phyloP scores from a whole-genome alignment of 352 stramenopile genomes.

The Phytophthora pistaciae region DNA sequence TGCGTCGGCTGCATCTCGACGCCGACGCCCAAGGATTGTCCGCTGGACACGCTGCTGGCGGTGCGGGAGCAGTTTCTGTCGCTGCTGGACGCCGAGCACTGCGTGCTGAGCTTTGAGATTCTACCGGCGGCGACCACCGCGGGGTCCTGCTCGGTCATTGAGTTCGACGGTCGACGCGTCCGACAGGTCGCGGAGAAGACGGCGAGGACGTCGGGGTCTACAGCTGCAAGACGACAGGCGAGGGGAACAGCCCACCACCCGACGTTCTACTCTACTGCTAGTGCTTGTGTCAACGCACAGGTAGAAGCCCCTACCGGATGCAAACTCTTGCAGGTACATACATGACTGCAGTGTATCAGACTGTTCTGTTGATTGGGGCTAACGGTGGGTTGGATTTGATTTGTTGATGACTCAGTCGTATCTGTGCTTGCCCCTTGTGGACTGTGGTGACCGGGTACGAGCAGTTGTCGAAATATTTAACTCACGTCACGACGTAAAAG shows the following conservation, averaged over 20 bases:
- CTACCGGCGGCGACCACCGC: not conserved
- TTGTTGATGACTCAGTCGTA: slow-evolving; percentile 52
- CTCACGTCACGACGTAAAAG: slow-evolving; percentile 51
- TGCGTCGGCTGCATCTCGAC: slow-evolving; percentile 10
- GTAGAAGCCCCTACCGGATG: slow-evolving; percentile 39
- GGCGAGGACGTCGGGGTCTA: slow-evolving; percentile 29
- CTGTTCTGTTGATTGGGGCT: not conserved
- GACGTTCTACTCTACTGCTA: slow-evolving; percentile 44
- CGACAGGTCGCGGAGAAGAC: slow-evolving; percentile 45
- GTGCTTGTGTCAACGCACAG: slow-evolving; percentile 27
- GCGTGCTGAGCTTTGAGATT: slow-evolving; percentile 65
- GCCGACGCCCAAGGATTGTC: slow-evolving; percentile 3
- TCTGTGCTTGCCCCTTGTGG: slow-evolving; percentile 73
- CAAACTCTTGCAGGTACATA: slow-evolving; percentile 53
- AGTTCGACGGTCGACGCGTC: slow-evolving; percentile 68
- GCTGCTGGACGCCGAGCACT: slow-evolving; percentile 71
- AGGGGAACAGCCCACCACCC: slow-evolving; percentile 20
- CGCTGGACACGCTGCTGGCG: slow-evolving; percentile 24
- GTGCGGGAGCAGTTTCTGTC: slow-evolving; percentile 70
- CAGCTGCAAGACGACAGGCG: slow-evolving; percentile 33
- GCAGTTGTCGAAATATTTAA: slow-evolving; percentile 80
- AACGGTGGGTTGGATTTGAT: not conserved
- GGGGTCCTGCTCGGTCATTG: slow-evolving; percentile 42
- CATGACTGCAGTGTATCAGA: no score
- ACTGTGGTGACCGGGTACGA: slow-evolving; percentile 58